These are phyloP conservation scores for Phaffia rhodozyma DNA, from an alignment of 1,284 basidiomycete species.

Conservation along the genomic window DNA sequence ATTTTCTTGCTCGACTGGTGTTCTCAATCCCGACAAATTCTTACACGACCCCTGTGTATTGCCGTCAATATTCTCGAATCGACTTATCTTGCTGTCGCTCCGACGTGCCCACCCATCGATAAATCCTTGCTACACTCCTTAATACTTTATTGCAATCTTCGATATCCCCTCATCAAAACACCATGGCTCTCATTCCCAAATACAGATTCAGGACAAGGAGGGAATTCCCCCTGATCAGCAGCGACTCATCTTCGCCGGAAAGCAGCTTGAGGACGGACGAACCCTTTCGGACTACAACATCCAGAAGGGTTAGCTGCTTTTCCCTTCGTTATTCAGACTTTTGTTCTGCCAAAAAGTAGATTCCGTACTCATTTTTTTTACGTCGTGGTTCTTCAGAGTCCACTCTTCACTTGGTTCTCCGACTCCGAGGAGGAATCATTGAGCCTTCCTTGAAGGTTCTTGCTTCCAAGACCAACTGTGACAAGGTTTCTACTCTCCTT, in stretches of 20 bases:
- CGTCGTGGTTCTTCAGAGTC: conserved; percentile 46
- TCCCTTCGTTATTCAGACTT: background rate
- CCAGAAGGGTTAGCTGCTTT: conserved; percentile 52
- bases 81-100: background rate
- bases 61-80: background rate
- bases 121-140: background rate
- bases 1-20: background rate
- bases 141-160: background rate
- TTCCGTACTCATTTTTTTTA: background rate
- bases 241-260: conserved; percentile 86
- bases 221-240: conserved; percentile 87
- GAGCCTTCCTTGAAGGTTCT: conserved; percentile 97
- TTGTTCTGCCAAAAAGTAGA: background rate
- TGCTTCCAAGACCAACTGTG: conserved; percentile 63
- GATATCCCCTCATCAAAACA: background rate
- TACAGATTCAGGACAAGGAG: conserved; percentile 46
- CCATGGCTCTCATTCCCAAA: conserved; percentile 15
- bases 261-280: conserved; percentile 93
- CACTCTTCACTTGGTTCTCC: conserved; percentile 92
- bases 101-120: background rate
- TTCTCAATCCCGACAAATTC: background rate
- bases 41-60: background rate
- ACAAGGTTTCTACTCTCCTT: conserved; percentile 47
- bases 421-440: conserved; percentile 97
- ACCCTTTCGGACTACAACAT: conserved; percentile 89